Evolutionary conservation across 139 green algal genomes (phyloP).

Genomic region (Spirogloea muscicola): DNA sequence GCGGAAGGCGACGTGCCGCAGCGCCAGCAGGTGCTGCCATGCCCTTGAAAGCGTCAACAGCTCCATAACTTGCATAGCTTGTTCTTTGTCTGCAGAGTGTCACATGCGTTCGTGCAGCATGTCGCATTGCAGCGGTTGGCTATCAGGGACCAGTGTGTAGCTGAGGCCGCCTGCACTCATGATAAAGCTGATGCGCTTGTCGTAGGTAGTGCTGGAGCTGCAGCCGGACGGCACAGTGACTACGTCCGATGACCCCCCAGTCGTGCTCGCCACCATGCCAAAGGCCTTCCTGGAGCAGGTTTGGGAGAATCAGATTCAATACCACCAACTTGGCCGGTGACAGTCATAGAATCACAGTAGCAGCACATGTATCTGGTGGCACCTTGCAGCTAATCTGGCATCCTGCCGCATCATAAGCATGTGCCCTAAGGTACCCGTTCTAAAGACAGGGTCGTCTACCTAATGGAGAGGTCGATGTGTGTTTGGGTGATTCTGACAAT

Average conservation of each 20-base stretch:
- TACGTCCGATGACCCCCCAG: slow-evolving; percentile 71
- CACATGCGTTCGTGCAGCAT: not conserved
- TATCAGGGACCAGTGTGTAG: no score
- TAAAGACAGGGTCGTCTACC: not conserved
- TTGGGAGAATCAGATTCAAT: not conserved
- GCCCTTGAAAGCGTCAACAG: not conserved
- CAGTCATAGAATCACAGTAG: no score
- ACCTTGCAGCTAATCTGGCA: not conserved
- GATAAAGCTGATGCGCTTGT: not conserved
- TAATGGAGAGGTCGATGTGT: not conserved
- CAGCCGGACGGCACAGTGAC: slow-evolving; percentile 55
- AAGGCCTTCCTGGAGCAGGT: slow-evolving; percentile 19
- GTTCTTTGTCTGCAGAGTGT: not conserved
- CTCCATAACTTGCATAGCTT: not conserved
- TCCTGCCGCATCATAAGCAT: not conserved
- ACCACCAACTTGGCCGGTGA: not conserved
- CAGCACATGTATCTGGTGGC: no score
- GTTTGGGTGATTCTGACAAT: not conserved
- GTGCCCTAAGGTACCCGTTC: not conserved
- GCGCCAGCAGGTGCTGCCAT: slow-evolving; percentile 52
- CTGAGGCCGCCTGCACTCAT: not conserved
- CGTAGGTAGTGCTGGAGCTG: slow-evolving; percentile 50
- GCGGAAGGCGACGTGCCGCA: slow-evolving; percentile 50
- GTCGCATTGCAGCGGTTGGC: no score
- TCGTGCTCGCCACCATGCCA: slow-evolving; percentile 57